Conservation (phyloP, 345 rosid species). For the Alliaria petiolata region DNA sequence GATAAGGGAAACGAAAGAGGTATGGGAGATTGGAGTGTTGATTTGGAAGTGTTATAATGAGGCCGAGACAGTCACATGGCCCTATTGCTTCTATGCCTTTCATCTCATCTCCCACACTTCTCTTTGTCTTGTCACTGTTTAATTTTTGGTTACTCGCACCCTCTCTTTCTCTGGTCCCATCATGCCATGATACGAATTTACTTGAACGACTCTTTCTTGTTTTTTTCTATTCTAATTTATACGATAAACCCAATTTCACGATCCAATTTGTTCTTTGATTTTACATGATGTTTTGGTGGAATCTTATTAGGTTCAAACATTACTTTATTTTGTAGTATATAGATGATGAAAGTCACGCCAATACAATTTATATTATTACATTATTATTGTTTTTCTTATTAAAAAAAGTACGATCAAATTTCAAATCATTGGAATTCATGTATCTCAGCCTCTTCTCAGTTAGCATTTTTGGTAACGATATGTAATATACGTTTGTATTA, state of each 20-base stretch:
- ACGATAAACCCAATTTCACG: not conserved
- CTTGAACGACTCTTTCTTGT: constrained; percentile 15
- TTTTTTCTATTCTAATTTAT: constrained; percentile 2
- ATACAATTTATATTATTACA: not conserved
- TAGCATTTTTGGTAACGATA: no score
- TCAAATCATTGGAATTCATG: not conserved
- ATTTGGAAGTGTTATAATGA: constrained; percentile 32
- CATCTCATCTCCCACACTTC: constrained; percentile 29
- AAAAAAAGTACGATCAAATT: not conserved
- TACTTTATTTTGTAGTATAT: not conserved
- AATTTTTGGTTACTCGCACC: constrained; percentile 23
- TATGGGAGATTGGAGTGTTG: constrained; percentile 16
- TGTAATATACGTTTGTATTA: no score
- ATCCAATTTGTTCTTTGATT: not conserved
- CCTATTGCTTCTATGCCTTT: constrained; percentile 27
- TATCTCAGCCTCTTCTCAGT: not conserved
- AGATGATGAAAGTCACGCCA: not conserved
- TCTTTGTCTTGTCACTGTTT: constrained; percentile 26
- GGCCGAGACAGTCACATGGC: constrained; percentile 33
- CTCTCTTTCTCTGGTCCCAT: constrained; percentile 30
- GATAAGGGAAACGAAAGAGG: constrained; percentile 18
- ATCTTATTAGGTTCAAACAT: constrained; percentile 8
- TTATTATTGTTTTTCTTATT: not conserved
- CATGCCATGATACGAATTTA: constrained; percentile 14
- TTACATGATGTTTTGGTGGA: constrained; percentile 18